Percentiles rank a stretch among this genome's conserved stretches.
Conservation (phyloP, 2,329 filamentous ascomycete species). For the Cladophialophora psammophila region DNA sequence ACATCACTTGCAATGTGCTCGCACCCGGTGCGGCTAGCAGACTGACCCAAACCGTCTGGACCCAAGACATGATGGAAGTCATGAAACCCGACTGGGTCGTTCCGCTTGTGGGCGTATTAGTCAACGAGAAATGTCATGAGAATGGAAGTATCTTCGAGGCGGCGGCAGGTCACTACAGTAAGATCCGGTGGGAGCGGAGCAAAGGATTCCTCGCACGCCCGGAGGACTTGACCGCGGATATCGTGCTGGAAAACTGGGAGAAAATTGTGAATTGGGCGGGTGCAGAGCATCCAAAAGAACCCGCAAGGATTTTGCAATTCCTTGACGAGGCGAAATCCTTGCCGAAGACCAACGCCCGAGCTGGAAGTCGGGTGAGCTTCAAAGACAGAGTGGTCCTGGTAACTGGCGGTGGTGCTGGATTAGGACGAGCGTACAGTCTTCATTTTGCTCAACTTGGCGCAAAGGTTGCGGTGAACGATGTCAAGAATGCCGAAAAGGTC, state of each 20-base stretch:
- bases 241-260: constrained; percentile 86
- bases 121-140: constrained; percentile 85
- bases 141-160: constrained; percentile 91
- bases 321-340: constrained; percentile 83
- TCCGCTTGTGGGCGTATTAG: constrained; percentile 85
- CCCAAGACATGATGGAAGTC: constrained; percentile 82
- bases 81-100: constrained; percentile 95
- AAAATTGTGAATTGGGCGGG: constrained; percentile 83
- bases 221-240: constrained; percentile 86
- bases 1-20: constrained; percentile 93
- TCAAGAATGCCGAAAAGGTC: constrained; percentile 85
- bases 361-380: constrained; percentile 77
- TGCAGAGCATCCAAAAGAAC: constrained; percentile 82
- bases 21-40: constrained; percentile 92
- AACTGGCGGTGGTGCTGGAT: constrained; percentile 83
- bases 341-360: constrained; percentile 70
- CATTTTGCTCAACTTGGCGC: constrained; percentile 84
- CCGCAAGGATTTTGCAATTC: constrained; percentile 84
- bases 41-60: constrained; percentile 95
- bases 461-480: constrained; percentile 89
- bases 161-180: constrained; percentile 88
- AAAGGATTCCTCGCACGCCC: constrained; percentile 86
- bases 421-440: constrained; percentile 87
- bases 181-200: constrained; percentile 93
- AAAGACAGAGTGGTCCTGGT: constrained; percentile 83